Evolutionary conservation across 2,329 filamentous ascomycete species (phyloP).

Genomic region (Phialocephala sp.): DNA sequence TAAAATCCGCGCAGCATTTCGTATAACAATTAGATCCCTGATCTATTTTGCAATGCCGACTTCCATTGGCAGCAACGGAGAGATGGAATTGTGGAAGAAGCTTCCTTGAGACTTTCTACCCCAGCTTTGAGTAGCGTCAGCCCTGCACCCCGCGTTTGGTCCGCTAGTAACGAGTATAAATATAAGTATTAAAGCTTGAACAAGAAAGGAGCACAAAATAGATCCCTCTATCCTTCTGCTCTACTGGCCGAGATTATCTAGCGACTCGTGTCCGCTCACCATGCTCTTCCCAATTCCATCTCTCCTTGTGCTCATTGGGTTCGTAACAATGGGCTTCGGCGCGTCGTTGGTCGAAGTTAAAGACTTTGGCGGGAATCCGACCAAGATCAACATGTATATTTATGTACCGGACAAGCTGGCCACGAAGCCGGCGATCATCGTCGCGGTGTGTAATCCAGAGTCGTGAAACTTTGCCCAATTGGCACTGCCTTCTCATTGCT

Average conservation of each 20-base stretch:
- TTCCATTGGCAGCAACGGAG: background rate
- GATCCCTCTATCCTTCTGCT: background rate
- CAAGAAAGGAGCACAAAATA: background rate
- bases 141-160: background rate
- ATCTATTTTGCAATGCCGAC: background rate
- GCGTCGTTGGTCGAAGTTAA: slow-evolving; percentile 25
- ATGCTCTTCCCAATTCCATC: slow-evolving; percentile 10
- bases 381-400: slow-evolving; percentile 29
- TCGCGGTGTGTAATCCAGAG: slow-evolving; percentile 23
- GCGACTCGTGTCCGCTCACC: background rate
- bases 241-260: background rate
- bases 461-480: background rate
- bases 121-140: background rate
- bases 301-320: slow-evolving; percentile 10
- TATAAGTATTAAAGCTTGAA: background rate
- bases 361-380: slow-evolving; percentile 24
- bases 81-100: background rate
- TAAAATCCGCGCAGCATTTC: background rate
- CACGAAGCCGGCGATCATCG: slow-evolving; percentile 25
- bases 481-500: background rate
- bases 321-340: slow-evolving; percentile 5
- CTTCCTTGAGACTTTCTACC: background rate
- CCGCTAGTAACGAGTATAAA: background rate
- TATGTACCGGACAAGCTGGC: slow-evolving; percentile 29
- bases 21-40: background rate